A percentile compares a stretch with the other conserved stretches of the same genome.
phyloP scores from a whole-genome alignment of 257 asterid species.

The Anisodus tanguticus region DNA sequence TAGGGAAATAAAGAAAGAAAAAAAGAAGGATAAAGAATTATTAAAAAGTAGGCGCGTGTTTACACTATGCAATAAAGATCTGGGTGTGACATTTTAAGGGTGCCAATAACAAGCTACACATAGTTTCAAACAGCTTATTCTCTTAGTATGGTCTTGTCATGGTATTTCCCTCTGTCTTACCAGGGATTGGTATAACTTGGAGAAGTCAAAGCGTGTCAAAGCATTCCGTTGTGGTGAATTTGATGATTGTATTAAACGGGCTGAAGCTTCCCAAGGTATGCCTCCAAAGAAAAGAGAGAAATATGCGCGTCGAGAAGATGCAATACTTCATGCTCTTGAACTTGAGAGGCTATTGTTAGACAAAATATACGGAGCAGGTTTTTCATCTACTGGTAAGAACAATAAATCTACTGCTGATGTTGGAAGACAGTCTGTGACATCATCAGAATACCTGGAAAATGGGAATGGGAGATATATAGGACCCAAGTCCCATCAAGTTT shows the following conservation, averaged over 20 bases:
- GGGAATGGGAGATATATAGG: conserved; percentile 49
- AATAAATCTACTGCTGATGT: conserved; percentile 56
- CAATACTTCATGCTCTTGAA: conserved; percentile 97
- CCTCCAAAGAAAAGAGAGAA: conserved; percentile 99
- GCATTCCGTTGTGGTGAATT: conserved; percentile 96
- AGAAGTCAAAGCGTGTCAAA: conserved; percentile 97
- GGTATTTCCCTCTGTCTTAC: conserved; percentile 22
- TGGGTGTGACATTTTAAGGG: too few relatives aligned
- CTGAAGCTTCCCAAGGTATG: conserved; percentile 92
- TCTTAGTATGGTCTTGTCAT: conserved; percentile 5
- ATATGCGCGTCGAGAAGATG: conserved; percentile 98
- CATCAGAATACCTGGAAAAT: conserved; percentile 52
- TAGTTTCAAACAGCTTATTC: not conserved
- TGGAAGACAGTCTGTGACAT: conserved; percentile 32
- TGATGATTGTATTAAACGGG: conserved; percentile 93
- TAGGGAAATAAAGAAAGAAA: too few relatives aligned
- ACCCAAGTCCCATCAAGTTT: conserved; percentile 43
- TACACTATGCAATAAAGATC: too few relatives aligned
- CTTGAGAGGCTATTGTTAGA: conserved; percentile 77
- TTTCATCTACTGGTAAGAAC: conserved; percentile 52
- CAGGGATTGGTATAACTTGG: conserved; percentile 99
- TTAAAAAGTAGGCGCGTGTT: too few relatives aligned
- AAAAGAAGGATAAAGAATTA: too few relatives aligned
- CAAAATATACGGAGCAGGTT: conserved; percentile 68
- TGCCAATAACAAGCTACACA: too few relatives aligned